These are phyloP conservation scores for Epichloe sylvatica DNA, from an alignment of 2,329 filamentous ascomycete genomes.

Conservation along the genomic window DNA sequence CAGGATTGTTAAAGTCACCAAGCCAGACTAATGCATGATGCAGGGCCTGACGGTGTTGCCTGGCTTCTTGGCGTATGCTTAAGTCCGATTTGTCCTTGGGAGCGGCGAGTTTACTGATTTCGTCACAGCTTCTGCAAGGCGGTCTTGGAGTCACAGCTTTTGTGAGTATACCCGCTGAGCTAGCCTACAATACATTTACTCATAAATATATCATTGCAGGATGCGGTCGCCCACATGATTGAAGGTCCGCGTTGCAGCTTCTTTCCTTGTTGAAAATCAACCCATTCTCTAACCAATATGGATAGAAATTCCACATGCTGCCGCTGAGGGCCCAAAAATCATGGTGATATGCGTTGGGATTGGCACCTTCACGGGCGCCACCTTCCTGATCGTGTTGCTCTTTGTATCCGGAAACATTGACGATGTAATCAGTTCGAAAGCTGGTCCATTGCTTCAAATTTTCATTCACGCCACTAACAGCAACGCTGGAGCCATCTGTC, in stretches of 20 bases:
- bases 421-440: slow-evolving; percentile 37
- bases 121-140: slow-evolving; percentile 15
- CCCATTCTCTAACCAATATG: not conserved
- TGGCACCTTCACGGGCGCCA: slow-evolving; percentile 46
- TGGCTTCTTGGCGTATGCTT: slow-evolving; percentile 18
- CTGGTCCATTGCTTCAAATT: slow-evolving; percentile 48
- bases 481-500: slow-evolving; percentile 46
- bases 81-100: not conserved
- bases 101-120: no score
- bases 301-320: slow-evolving; percentile 18
- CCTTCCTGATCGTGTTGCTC: slow-evolving; percentile 49
- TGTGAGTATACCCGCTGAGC: no score
- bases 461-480: slow-evolving; percentile 48
- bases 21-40: not conserved
- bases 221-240: slow-evolving; percentile 23
- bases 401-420: slow-evolving; percentile 48
- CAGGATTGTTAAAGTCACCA: not conserved
- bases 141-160: slow-evolving; percentile 18
- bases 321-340: slow-evolving; percentile 19
- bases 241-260: slow-evolving; percentile 9
- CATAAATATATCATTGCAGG: slow-evolving; percentile 6
- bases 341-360: slow-evolving; percentile 46
- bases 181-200: not conserved
- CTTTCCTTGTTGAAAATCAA: not conserved
- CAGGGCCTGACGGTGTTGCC: slow-evolving; percentile 19